phyloP scores from a whole-genome alignment of 106 monocot species.

The Dendrobium huoshanense region DNA sequence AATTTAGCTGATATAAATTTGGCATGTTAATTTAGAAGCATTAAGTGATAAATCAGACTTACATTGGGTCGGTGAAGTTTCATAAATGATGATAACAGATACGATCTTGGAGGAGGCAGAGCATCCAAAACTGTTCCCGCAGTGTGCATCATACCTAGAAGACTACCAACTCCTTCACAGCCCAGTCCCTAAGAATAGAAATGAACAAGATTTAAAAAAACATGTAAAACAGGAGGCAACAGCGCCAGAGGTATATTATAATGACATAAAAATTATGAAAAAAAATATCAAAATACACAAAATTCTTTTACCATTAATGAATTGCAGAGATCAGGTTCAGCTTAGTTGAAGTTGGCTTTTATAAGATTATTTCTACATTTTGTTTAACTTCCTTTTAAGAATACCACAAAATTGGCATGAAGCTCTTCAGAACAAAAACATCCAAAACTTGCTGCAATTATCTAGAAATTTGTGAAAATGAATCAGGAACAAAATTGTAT shows the following conservation, averaged over 20 bases:
- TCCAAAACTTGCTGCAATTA: background rate
- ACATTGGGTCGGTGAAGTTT: slow-evolving; percentile 53
- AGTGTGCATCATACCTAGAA: slow-evolving; percentile 74
- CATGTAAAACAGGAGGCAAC: background rate
- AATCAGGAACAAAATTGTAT: background rate
- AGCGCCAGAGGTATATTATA: background rate
- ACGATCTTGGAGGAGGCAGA: slow-evolving; percentile 71
- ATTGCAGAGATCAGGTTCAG: background rate
- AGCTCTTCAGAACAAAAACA: background rate
- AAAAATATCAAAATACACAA: background rate
- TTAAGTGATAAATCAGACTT: slow-evolving; percentile 15
- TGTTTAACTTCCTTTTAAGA: background rate
- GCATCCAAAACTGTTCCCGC: slow-evolving; percentile 56
- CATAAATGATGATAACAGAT: slow-evolving; percentile 52
- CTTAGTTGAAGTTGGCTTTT: background rate
- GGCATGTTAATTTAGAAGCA: background rate
- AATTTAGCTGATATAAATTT: too few relatives aligned
- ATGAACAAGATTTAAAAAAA: background rate
- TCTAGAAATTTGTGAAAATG: background rate
- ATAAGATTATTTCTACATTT: background rate
- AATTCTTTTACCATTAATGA: background rate
- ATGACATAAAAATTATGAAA: background rate
- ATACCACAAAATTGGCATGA: background rate
- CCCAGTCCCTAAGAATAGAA: slow-evolving; percentile 18
- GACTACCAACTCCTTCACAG: slow-evolving; percentile 63